Evolutionary conservation across 495 filamentous ascomycete species (phyloP).

Genomic region (Xeromyces bisporus): DNA sequence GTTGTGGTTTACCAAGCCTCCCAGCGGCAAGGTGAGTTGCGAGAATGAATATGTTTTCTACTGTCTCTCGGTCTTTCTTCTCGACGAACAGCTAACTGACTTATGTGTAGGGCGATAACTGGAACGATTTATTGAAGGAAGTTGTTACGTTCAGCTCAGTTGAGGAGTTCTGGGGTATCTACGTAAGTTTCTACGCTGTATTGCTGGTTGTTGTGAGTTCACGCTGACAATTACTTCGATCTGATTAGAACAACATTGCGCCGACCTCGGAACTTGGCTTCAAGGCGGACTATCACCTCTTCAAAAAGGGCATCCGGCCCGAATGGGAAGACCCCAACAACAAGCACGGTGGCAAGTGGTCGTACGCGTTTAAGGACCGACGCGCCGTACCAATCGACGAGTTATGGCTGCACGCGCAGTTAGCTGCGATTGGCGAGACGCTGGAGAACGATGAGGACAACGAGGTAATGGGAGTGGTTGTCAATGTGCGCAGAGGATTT

Average conservation of each 20-base stretch:
- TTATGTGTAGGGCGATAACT: slow-evolving; percentile 67
- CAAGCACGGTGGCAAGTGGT: slow-evolving; percentile 98
- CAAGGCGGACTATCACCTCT: slow-evolving; percentile 98
- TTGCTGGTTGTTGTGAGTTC: too few relatives aligned
- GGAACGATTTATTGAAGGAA: slow-evolving; percentile 94
- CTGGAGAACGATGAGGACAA: slow-evolving; percentile 81
- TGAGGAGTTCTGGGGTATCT: slow-evolving; percentile 99
- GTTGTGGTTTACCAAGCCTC: slow-evolving; percentile 97
- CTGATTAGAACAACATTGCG: slow-evolving; percentile 84
- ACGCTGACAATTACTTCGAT: slow-evolving; percentile 4
- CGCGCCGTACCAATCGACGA: slow-evolving; percentile 80
- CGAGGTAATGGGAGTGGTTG: slow-evolving; percentile 97
- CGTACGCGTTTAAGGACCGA: slow-evolving; percentile 92
- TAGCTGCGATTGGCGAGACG: slow-evolving; percentile 92
- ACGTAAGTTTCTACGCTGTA: slow-evolving; percentile 64
- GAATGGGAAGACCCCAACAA: slow-evolving; percentile 98
- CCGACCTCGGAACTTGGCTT: slow-evolving; percentile 85
- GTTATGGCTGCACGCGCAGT: slow-evolving; percentile 91
- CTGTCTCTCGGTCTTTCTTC: background rate
- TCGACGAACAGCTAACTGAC: slow-evolving; percentile 1
- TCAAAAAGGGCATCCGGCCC: slow-evolving; percentile 90
- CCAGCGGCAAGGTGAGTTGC: slow-evolving; percentile 87
- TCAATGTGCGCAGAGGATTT: slow-evolving; percentile 96
- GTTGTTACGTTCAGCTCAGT: slow-evolving; percentile 97
- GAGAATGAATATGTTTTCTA: background rate